Evolutionary conservation across 768 basidiomycete genomes (phyloP), one percentile per base, ranked within the genome.

Genomic region (Mycena metata): DNA sequence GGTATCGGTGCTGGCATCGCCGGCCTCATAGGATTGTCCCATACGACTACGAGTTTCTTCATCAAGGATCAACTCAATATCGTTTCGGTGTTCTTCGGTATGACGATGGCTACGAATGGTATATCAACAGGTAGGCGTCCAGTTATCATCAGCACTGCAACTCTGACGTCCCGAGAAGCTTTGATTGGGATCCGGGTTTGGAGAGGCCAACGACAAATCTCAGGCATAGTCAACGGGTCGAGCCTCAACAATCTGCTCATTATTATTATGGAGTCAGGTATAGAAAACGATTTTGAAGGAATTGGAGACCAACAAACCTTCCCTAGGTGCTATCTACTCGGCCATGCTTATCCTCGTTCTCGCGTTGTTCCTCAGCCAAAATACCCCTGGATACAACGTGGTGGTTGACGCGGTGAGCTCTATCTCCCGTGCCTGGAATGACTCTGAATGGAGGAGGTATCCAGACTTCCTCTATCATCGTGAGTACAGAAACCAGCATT

Each of bases 151-250:
- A 24, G 3, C 30, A 16, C 16, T 51, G 24, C 3, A 51, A 1
- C 26, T 16, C 11, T n/a, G 30, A n/a, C n/a, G 26, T 1, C 24
- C 16, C 7, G 30, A 17, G 15, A 17, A 51, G 50, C 26, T 6
- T 33, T 51, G 26, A 51, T 51, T 51, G 50, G 30, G 30, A 10
- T 51, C 19, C 16, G 50, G n/a, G 50, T 51, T 23, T 51, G 50
- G 50, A 13, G 30, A n/a, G 26, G 50, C 26, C 50, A 51, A 33
- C 50, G 30, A 30, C 17, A 17, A 33, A 51, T 51, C 30, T 30
- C 30, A 30, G 21, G n/a, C 47, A 23, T 16, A 51, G 30, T 6
- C 6, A 51, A 33, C 15, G 9, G 50, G 13, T 51, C 24, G 30
- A 23, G n/a, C 50, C 24, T 51, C 30, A 51, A 33, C 26, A 51